Evolutionary conservation across 805 yeast species (phyloP).

Genomic region (Wickerhamiella hasegawae): DNA sequence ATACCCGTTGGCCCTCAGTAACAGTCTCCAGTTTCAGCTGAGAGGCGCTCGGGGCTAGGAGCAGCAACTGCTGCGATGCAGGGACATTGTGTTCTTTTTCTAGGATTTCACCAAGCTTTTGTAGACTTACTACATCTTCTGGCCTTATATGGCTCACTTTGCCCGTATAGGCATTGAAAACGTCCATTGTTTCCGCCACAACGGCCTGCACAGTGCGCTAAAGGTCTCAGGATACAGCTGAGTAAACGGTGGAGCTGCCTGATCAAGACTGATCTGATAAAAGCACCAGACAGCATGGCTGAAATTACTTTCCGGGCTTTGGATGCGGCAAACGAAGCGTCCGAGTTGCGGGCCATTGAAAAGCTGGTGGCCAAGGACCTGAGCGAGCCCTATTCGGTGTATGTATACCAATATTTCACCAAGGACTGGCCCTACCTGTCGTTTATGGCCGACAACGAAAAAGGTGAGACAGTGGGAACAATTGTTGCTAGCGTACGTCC

Average conservation of each 20-base stretch:
- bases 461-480: constrained; percentile 41
- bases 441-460: constrained; percentile 27
- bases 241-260: too few relatives aligned
- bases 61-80: constrained; percentile 15
- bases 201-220: too few relatives aligned
- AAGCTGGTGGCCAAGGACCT: constrained; percentile 53
- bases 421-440: constrained; percentile 85
- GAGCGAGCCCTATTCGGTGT: constrained; percentile 87
- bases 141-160: constrained; percentile 9
- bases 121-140: constrained; percentile 12
- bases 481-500: constrained; percentile 68
- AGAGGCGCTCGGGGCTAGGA: constrained; percentile 14
- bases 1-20: constrained; percentile 15
- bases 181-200: constrained; percentile 9
- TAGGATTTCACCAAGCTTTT: constrained; percentile 12
- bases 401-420: constrained; percentile 80
- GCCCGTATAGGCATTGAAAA: constrained; percentile 18
- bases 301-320: constrained; percentile 9
- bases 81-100: constrained; percentile 8
- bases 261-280: background rate
- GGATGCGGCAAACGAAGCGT: constrained; percentile 14
- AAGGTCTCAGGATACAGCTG: too few relatives aligned
- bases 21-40: constrained; percentile 16
- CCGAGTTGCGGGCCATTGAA: constrained; percentile 21
- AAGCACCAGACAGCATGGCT: background rate